Base-by-base conservation (phyloP, 169 alveolate genomes). In the Plasmodium ovale region DNA sequence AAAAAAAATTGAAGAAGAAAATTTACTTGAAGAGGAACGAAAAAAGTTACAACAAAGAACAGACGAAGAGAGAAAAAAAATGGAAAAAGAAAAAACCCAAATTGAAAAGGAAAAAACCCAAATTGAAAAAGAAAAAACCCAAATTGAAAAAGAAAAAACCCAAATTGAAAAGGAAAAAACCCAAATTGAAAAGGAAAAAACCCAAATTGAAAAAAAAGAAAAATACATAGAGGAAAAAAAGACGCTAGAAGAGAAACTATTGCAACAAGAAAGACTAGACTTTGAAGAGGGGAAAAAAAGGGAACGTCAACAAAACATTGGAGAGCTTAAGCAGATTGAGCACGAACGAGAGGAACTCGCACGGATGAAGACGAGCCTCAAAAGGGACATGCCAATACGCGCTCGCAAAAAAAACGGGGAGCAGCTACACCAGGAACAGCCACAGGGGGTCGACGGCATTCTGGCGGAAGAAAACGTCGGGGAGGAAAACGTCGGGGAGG, bases 1-100 rank as follows among this genome's bases (percentile, higher is more conserved):
- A 37, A 21, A 67, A 67, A 37, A 67, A 33, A 25, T 53, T n/a
- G 64, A 53, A 53, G 64, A 53, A 19, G n/a, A 59, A 14, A 59
- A 59, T 5, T 4, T 25, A 59, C n/a, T 19, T 12, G 47, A 60
- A 60, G 12, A 23, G 39, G 19, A 60, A 33, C n/a, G n/a, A n/a
- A n/a, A n/a, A n/a, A n/a, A n/a, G n/a, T n/a, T n/a, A n/a, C n/a
- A n/a, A n/a, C n/a, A n/a, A n/a, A 16, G 7, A 33, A 60, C 5
- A 23, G 33, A 21, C 19, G 49, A 60, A 9, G 47, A 23, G 27
- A 12, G 27, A 16, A 60, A 27, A 60, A 47, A 37, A 39, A n/a
- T 42, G 14, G 59, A 39, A 14, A 60, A 68, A 27, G 35, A 68
- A 25, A 47, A 68, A 47, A 39, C 14, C 35, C 23, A 68, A 39